phyloP scores from a whole-genome alignment of 2,329 filamentous ascomycete species.

The Rutstroemia sp. region DNA sequence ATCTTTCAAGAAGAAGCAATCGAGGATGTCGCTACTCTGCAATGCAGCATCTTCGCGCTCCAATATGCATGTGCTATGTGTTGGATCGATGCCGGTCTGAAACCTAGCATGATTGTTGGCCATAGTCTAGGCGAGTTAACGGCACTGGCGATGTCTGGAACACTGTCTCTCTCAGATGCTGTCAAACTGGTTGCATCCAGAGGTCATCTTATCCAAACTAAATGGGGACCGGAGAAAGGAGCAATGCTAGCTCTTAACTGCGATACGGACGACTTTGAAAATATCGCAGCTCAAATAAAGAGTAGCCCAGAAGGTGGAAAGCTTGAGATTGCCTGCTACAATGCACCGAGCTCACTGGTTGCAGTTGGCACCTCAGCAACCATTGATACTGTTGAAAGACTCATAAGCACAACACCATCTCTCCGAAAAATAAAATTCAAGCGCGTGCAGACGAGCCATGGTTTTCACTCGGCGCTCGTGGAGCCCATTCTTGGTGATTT shows the following conservation, averaged over 20 bases:
- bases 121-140: slow-evolving; percentile 36
- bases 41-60: slow-evolving; percentile 12
- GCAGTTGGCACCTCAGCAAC: slow-evolving; percentile 23
- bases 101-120: slow-evolving; percentile 21
- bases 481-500: slow-evolving; percentile 20
- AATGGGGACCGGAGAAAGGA: background rate
- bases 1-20: slow-evolving; percentile 11
- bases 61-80: slow-evolving; percentile 16
- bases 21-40: slow-evolving; percentile 10
- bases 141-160: slow-evolving; percentile 28
- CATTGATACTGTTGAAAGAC: slow-evolving; percentile 7
- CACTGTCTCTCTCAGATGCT: background rate
- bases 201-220: slow-evolving; percentile 27
- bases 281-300: background rate
- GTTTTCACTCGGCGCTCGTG: slow-evolving; percentile 26
- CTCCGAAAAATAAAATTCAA: slow-evolving; percentile 13
- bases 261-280: background rate
- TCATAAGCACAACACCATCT: slow-evolving; percentile 12
- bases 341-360: slow-evolving; percentile 28
- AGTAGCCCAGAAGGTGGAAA: background rate
- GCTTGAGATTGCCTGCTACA: slow-evolving; percentile 30
- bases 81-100: slow-evolving; percentile 16
- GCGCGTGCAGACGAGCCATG: slow-evolving; percentile 24
- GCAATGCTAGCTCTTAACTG: background rate
- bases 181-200: slow-evolving; percentile 26